A percentile compares a stretch with the other conserved stretches of the same genome.
Conservation (phyloP, 2,329 filamentous ascomycete species). For the Neofusicoccum kwambonambiense region DNA sequence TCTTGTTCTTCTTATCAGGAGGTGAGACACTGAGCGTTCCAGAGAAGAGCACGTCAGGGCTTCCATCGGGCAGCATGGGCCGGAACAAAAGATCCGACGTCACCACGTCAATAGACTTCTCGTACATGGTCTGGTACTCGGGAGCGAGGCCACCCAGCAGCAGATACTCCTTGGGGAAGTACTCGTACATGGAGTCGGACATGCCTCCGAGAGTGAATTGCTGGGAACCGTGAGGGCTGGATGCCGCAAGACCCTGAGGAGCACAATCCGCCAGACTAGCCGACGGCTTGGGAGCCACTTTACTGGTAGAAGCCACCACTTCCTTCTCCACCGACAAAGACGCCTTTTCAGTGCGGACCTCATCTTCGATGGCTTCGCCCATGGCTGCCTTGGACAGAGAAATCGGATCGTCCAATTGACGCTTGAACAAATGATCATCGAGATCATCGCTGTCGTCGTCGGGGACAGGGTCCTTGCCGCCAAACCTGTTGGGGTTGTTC, state of each 20-base stretch:
- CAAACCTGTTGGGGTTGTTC: constrained; percentile 8
- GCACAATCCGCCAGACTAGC: constrained; percentile 24
- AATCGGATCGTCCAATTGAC: constrained; percentile 7
- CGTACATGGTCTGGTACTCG: constrained; percentile 56
- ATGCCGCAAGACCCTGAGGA: neutral
- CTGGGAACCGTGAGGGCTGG: constrained; percentile 23
- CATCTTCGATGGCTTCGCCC: neutral
- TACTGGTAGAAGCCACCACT: neutral
- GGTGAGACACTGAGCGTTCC: constrained; percentile 12
- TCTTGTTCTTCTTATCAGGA: constrained; percentile 25
- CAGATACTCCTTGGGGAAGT: constrained; percentile 50
- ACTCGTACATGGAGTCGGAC: constrained; percentile 43
- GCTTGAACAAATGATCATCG: neutral
- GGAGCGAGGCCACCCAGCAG: constrained; percentile 47
- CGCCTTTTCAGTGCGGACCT: constrained; percentile 9
- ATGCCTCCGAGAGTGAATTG: constrained; percentile 40
- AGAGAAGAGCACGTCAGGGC: constrained; percentile 43
- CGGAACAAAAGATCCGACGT: constrained; percentile 48
- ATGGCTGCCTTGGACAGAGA: constrained; percentile 8
- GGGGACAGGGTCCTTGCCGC: constrained; percentile 15
- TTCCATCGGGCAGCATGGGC: constrained; percentile 48
- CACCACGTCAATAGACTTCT: constrained; percentile 46
- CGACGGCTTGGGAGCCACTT: neutral
- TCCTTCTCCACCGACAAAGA: neutral
- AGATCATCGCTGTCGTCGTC: constrained; percentile 9